These are phyloP conservation scores for Kwoniella pini DNA, from an alignment of 768 basidiomycete genomes.

Conservation along the genomic window DNA sequence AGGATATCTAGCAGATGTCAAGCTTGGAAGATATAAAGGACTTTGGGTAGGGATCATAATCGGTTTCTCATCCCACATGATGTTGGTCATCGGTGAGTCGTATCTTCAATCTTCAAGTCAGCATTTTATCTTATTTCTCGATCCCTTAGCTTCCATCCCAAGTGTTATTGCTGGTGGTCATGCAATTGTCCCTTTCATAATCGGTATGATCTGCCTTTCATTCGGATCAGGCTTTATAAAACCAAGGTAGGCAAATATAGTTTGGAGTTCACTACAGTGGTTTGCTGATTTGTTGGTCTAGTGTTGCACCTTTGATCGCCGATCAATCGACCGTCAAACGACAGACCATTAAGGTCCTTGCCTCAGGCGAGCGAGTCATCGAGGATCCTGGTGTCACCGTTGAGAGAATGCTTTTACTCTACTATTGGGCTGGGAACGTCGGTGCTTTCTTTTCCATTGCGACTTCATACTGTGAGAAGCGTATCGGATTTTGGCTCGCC, in stretches of 20 bases:
- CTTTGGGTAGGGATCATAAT: conserved; percentile 3
- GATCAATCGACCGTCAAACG: conserved; percentile 44
- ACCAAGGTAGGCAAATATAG: neutral
- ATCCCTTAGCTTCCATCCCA: neutral
- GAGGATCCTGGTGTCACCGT: conserved; percentile 39
- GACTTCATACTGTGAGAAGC: conserved; percentile 46
- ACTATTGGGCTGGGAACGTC: conserved; percentile 50
- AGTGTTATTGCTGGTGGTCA: conserved; percentile 1
- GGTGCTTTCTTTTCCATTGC: conserved; percentile 50
- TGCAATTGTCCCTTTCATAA: conserved; percentile 19
- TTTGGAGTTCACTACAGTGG: neutral
- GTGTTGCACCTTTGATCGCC: conserved; percentile 40
- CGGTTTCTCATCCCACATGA: conserved; percentile 1
- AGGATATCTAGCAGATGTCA: conserved; percentile 4
- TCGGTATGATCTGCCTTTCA: conserved; percentile 28
- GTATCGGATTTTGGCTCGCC: conserved; percentile 50
- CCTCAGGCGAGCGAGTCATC: conserved; percentile 37
- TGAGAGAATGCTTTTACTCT: conserved; percentile 44
- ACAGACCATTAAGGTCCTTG: conserved; percentile 22
- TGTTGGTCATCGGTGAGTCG: conserved; percentile 8
- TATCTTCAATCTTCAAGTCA: no score
- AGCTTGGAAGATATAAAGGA: conserved; percentile 2
- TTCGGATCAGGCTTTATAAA: conserved; percentile 45
- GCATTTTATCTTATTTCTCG: no score
- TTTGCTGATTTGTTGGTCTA: neutral